Evolutionary conservation across 495 filamentous ascomycete genomes (phyloP), one percentile per base, ranked within the genome.

Genomic region (Rhypophila decipiens): DNA sequence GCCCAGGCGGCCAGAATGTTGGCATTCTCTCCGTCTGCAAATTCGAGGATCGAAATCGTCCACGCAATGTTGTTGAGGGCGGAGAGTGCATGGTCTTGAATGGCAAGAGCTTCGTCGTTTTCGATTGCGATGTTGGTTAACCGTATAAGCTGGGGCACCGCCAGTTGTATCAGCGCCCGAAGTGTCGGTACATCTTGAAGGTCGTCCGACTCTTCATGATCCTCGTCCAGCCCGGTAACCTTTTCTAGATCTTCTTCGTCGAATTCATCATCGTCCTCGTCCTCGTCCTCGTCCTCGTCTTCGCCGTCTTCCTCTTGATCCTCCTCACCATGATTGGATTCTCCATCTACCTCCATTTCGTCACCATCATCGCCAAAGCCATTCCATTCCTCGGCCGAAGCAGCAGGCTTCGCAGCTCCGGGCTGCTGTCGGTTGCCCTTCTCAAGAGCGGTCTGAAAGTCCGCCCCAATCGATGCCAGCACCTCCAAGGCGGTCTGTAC

Each of bases 21-120:
- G 21, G 58, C 43, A 61, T 69, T 70, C 45, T 68, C 60, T 18
- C 53, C 60, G 9, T 64, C 54, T 8, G 65, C 57, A 35, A 76
- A 74, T 31, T 77, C 70, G 39, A 78, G 58, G 44, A 65, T 67
- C 12, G 71, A 70, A 11, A 78, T 59, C 13, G 78, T 75, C 80
- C 80, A 83, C 13, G 80, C 61, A 44, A 84, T 78, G 53, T 83
- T 84, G 58, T 77, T 80, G 22, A 84, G 63, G 8, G 75, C 68
- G 12, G 68, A 68, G 5, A 83, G 49, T 7, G 78, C 72, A 36
- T 71, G 66, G 5, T 48, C 60, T 34, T 69, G 72, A 37, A 78
- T 62, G n/a, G 63, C 48, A 2, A 58, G 46, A 2, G 60, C 52
- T 10, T 59, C 50, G 24, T 52, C 57, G 23, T 43, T 51, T n/a